phyloP scores from a whole-genome alignment of 257 asterid species.

The Petrea volubilis region DNA sequence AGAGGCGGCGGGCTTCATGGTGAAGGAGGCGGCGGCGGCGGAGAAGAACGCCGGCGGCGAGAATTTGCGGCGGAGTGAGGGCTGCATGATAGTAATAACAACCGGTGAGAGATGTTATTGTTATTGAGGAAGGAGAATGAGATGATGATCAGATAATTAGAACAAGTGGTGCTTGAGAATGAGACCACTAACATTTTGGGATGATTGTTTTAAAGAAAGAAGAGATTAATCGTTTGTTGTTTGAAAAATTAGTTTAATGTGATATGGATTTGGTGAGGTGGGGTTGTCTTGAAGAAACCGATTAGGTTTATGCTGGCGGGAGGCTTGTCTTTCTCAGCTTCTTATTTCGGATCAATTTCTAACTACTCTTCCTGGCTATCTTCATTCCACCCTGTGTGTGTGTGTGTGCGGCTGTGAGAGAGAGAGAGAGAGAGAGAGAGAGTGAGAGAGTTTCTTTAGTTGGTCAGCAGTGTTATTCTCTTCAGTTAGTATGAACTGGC shows the following conservation, averaged over 20 bases:
- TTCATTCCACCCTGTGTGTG: background rate
- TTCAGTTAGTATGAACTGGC: background rate
- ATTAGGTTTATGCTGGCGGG: slow-evolving; percentile 44
- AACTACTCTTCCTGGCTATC: slow-evolving; percentile 22
- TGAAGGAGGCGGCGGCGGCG: slow-evolving; percentile 27
- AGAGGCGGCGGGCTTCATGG: slow-evolving; percentile 53
- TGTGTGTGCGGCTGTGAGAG: too few species aligned
- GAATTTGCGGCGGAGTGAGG: slow-evolving; percentile 61
- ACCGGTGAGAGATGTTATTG: background rate
- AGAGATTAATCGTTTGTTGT: slow-evolving; percentile 15
- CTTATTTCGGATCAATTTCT: slow-evolving; percentile 22
- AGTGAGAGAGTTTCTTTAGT: background rate
- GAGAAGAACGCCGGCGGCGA: slow-evolving; percentile 40
- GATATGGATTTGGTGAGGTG: slow-evolving; percentile 70
- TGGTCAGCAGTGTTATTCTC: slow-evolving; percentile 4
- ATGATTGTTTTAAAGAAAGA: background rate
- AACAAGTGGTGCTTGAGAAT: background rate
- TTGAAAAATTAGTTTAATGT: slow-evolving; percentile 23
- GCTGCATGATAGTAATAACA: slow-evolving; percentile 41
- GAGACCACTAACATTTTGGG: slow-evolving; percentile 22
- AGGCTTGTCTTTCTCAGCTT: slow-evolving; percentile 58
- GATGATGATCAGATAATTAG: too few species aligned
- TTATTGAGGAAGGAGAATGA: too few species aligned
- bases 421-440: background rate
- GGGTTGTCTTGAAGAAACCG: slow-evolving; percentile 39